These are phyloP conservation scores for Botrytis byssoidea DNA, from an alignment of 2,329 filamentous ascomycete species.

Conservation along the genomic window DNA sequence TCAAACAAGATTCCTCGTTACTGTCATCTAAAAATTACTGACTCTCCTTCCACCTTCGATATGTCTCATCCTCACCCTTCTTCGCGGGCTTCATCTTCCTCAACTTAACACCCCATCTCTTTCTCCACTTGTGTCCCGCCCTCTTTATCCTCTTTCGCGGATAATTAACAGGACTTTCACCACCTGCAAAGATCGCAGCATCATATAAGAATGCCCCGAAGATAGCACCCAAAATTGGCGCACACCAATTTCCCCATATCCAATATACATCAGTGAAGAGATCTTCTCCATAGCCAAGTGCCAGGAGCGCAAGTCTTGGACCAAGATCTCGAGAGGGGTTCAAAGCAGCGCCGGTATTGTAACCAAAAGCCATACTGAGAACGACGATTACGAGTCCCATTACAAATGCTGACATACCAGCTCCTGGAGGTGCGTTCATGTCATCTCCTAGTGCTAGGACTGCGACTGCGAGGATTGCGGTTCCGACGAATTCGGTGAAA, in stretches of 20 bases:
- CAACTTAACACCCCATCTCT: slow-evolving; percentile 32
- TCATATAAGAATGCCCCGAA: slow-evolving; percentile 51
- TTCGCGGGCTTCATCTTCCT: slow-evolving; percentile 18
- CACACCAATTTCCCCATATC: slow-evolving; percentile 46
- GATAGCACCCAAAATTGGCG: slow-evolving; percentile 42
- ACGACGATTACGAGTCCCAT: slow-evolving; percentile 45
- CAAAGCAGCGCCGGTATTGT: slow-evolving; percentile 48
- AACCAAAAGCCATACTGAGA: slow-evolving; percentile 44
- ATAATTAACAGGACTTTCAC: slow-evolving; percentile 52
- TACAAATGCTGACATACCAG: slow-evolving; percentile 52
- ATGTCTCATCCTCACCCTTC: slow-evolving; percentile 2
- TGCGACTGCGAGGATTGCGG: slow-evolving; percentile 43
- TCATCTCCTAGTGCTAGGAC: slow-evolving; percentile 48
- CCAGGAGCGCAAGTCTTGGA: slow-evolving; percentile 47
- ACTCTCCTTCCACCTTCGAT: slow-evolving; percentile 1
- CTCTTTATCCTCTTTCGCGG: slow-evolving; percentile 45
- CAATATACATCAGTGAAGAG: slow-evolving; percentile 45
- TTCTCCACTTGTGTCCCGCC: slow-evolving; percentile 46
- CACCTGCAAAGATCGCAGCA: slow-evolving; percentile 50
- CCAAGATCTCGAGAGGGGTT: slow-evolving; percentile 52
- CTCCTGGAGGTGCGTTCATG: slow-evolving; percentile 48
- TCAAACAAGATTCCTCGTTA: not conserved
- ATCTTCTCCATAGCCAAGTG: slow-evolving; percentile 45
- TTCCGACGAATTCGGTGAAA: slow-evolving; percentile 49
- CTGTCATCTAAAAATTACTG: slow-evolving; percentile 2